Base-by-base conservation (phyloP, 2,329 filamentous ascomycete species). In the Penicillium sp. region DNA sequence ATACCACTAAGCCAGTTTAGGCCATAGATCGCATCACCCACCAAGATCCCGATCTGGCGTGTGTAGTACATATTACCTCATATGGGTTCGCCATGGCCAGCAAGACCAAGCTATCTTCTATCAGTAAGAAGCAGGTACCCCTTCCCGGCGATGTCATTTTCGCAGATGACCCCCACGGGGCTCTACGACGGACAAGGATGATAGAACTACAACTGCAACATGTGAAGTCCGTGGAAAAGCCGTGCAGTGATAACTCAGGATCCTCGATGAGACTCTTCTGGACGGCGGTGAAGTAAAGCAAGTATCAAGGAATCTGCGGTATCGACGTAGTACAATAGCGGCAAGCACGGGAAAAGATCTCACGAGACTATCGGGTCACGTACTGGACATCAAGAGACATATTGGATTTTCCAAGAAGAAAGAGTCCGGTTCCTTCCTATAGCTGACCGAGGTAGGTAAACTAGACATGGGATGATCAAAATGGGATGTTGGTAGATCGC, bases 91-190 rank as follows among this genome's bases (percentile, higher is more conserved):
- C 56, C 26, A 45, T 15, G 35, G 33, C 8, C 51, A 54, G 38
- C 4, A 49, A 17, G 12, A 40, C 58, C 57, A 42, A 7, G 30
- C 10, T 53, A 40, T 19, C 19, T 44, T 37, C 57, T 35, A 13
- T 35, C 19, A 44, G 28, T 7, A 12, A 59, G 35, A 59, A 62
- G 62, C 60, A 66, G 64, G 64, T 65, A 65, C 62, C 62, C 64
- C 45, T 30, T 50, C 28, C 22, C 33, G 47, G 8, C 7, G 22
- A 45, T 42, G 38, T 50, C 38, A 24, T 38, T 19, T 47, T 54
- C 40, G 53, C 54, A 19, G 42, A 37, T 53, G 22, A 58, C 30
- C 53, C 37, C 59, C 56, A 61, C 61, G 44, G 38, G 51, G 56
- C 30, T 44, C 53, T 24, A 37, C 24, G 19, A 33, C 53, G 42